Evolutionary conservation across 202 grass and related monocot species (phyloP), one percentile per base, ranked within the genome.

Genomic region (Musa balbisiana): DNA sequence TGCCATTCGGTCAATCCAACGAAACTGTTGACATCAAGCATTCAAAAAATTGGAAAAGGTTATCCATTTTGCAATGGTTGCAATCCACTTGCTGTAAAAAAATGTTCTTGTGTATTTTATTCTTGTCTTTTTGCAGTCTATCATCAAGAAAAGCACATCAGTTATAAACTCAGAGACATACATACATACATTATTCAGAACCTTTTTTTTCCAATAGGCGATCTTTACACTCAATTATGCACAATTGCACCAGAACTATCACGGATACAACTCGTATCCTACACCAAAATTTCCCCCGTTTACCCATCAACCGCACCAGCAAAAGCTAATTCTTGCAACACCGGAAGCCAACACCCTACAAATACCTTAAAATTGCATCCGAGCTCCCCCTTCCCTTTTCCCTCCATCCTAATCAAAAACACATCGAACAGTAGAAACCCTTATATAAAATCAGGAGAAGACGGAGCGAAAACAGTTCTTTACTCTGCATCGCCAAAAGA

Each of bases 1-100:
- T 59, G 86, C 80, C 89, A 92, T 92, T 33, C 20, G 76, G 80
- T 87, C 77, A 79, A 78, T 75, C 26, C 76, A 23, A 79, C 49
- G 26, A 58, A 22, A 51, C 24, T 59, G 64, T 74, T 81, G 58
- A 65, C 33, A 43, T 43, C 33, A 43, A 43, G 33, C 33, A 43
- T 43, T 43, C 33, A 43, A 43, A 43, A 33, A 8, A 43, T 43
- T 43, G 4, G 33, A 43, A 43, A 43, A 43, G 33, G 33, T 43
- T 10, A 69, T 21, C 10, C 80, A 67, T 3, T 51, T 82, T 69
- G 67, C 67, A 51, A 43, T 20, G 24, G 11, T 24, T 24, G 20
- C 21, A 23, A 10, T 24, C 9, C 9, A 10, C 22, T 24, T 20
- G 3, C 67, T 69, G 13, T 11, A 17, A 69, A 1, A 22, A 10